A percentile compares a stretch with the other conserved stretches of the same genome.
Evolutionary conservation across 371 early-diverging fungal genomes (phyloP).

Genomic region (Actinomortierella wolfii): DNA sequence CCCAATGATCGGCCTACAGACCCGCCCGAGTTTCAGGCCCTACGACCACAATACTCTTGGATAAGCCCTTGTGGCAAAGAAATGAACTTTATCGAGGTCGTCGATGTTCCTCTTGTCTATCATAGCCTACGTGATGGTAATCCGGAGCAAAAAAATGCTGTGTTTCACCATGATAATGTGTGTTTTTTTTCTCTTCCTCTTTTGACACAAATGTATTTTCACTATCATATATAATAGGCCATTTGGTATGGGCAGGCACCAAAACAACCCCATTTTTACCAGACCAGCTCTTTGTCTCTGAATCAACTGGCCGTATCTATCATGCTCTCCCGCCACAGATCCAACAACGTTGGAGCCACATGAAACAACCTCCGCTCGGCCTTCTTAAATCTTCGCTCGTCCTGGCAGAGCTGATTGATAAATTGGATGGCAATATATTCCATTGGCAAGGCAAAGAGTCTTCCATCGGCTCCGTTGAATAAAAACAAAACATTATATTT

Average conservation of each 20-base stretch:
- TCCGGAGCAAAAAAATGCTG: no score
- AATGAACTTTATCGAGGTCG: conserved; percentile 43
- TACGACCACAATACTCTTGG: conserved; percentile 18
- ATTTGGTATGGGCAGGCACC: conserved; percentile 36
- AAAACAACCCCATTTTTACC: conserved; percentile 27
- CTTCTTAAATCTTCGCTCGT: conserved; percentile 40
- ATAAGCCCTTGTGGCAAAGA: conserved; percentile 39
- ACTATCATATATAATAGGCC: conserved; percentile 8
- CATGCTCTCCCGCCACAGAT: conserved; percentile 24
- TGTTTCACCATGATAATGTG: no score
- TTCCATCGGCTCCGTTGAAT: neutral
- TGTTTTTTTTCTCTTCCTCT: no score
- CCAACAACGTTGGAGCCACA: no score
- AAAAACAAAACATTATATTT: neutral
- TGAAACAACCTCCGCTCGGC: conserved; percentile 8
- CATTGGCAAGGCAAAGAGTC: conserved; percentile 24
- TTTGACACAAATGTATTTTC: no score
- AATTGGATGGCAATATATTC: conserved; percentile 18
- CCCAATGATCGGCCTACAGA: conserved; percentile 7
- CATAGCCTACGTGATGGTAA: conserved; percentile 20
- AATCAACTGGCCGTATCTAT: conserved; percentile 33
- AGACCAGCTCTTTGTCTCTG: conserved; percentile 21
- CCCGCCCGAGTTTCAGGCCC: neutral
- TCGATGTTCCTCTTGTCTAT: conserved; percentile 36
- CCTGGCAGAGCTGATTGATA: conserved; percentile 22